Base-by-base conservation (phyloP, 352 stramenopile species). In the Phytophthora pini region DNA sequence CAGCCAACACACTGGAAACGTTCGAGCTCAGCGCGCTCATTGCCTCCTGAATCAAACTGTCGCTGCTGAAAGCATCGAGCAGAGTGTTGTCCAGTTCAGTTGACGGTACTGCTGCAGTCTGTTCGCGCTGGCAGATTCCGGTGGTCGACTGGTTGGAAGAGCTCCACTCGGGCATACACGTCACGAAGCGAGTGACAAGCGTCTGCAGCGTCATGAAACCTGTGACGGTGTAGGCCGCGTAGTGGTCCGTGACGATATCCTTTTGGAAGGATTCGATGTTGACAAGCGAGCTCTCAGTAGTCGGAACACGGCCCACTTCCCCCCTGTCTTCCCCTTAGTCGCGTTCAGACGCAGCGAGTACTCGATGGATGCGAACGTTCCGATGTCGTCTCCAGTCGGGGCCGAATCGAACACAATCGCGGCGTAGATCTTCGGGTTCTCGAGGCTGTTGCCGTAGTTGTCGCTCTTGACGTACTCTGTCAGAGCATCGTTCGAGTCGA, bases 321-420 rank as follows among this genome's bases (percentile, higher is more conserved):
- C 17, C 59, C 2, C 3, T 64, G 17, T 4, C 53, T 2, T 65
- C 45, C 9, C 56, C n/a, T n/a, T 26, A 1, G 40, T 41, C 12
- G 36, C 9, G 15, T 41, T 41, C 36, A 41, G 36, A 20, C 36
- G 81, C 39, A 90, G 20, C 15, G 63, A 83, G 68, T 88, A 90
- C 56, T 90, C 78, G 39, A 90, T 82, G 7, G 70, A 72, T 12
- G 48, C 56, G 47, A 79, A 78, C 26, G 38, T 44, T 17, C 81
- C 81, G 39, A 87, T 78, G 8, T 74, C 51, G 27, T 61, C 51
- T 24, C 68, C 66, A 6, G 27, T 44, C 4, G 80, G 77, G 46
- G 51, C 54, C 24, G 72, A 61, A 17, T 84, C 74, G 38, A 90
- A 90, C 43, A 87, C 78, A 17, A 90, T 87, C 0, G 56, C 78